Percentiles rank a stretch among this genome's conserved stretches.
phyloP scores from a whole-genome alignment of 2,329 filamentous ascomycete species.

The Botryotinia globosa region DNA sequence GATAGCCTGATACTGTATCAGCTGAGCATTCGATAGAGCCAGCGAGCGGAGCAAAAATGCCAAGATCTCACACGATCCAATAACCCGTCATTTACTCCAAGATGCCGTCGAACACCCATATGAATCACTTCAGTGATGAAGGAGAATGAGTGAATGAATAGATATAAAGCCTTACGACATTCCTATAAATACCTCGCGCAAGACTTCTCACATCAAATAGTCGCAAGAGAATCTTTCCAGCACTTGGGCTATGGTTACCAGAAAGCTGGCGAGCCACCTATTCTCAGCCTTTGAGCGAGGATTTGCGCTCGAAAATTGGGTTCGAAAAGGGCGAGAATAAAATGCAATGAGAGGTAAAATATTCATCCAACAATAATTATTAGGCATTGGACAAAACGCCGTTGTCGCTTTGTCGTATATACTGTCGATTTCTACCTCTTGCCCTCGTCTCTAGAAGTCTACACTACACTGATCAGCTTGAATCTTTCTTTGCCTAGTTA shows the following conservation, averaged over 20 bases:
- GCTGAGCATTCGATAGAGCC: background rate
- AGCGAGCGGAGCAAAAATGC: background rate
- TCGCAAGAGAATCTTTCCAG: background rate
- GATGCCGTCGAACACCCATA: background rate
- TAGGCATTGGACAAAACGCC: background rate
- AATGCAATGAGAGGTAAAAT: too few relatives aligned
- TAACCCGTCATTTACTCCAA: background rate
- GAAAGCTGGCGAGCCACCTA: too few relatives aligned
- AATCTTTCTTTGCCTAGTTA: background rate
- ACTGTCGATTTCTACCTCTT: background rate
- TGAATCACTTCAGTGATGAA: background rate
- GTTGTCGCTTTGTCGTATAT: background rate
- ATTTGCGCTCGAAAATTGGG: background rate
- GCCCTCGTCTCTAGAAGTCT: background rate
- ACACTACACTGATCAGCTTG: background rate
- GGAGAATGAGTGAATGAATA: background rate
- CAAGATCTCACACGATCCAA: background rate
- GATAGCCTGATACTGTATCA: background rate
- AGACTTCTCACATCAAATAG: too few relatives aligned
- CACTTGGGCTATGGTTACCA: background rate
- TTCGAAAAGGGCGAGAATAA: background rate
- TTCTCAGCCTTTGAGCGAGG: background rate
- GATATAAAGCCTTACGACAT: fast-evolving
- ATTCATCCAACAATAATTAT: background rate
- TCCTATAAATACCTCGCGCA: too few relatives aligned